A percentile compares a stretch with the other conserved stretches of the same genome.
Evolutionary conservation across 345 rosid genomes (phyloP).

Genomic region (Lagerstroemia speciosa): DNA sequence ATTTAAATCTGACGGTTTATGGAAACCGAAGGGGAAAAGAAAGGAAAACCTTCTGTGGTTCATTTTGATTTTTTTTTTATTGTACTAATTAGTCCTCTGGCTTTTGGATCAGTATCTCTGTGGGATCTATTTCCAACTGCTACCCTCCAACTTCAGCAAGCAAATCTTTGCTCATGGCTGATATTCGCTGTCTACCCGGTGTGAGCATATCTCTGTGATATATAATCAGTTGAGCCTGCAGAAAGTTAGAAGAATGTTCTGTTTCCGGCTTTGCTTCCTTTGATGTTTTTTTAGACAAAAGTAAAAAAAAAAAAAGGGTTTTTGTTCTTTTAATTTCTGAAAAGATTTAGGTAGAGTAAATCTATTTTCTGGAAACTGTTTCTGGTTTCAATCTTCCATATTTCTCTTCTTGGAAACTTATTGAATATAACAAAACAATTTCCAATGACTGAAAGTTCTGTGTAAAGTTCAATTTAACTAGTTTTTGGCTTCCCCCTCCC

Average conservation of each 20-base stretch:
- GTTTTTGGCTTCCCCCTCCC: no score
- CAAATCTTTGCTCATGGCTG: conserved; percentile 74
- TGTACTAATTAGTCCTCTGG: conserved; percentile 11
- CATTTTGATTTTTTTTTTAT: conserved; percentile 6
- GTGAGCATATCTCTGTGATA: conserved; percentile 19
- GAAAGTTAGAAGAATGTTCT: background rate
- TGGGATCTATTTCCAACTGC: conserved; percentile 73
- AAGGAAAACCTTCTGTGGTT: background rate
- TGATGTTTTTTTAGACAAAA: background rate
- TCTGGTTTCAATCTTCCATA: background rate
- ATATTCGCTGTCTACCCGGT: conserved; percentile 96
- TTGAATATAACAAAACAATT: background rate
- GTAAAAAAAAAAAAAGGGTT: no score
- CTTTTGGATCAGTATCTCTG: conserved; percentile 53
- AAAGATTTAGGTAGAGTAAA: background rate
- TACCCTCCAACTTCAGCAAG: conserved; percentile 53
- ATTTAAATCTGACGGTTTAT: no score
- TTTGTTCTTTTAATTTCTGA: background rate
- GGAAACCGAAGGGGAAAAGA: background rate
- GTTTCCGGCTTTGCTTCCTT: background rate
- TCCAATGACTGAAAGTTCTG: background rate
- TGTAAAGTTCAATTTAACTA: background rate
- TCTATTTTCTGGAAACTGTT: background rate
- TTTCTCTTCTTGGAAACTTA: background rate
- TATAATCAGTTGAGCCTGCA: conserved; percentile 4